phyloP scores from a whole-genome alignment of 257 asterid species.

The Cordia subcordata region DNA sequence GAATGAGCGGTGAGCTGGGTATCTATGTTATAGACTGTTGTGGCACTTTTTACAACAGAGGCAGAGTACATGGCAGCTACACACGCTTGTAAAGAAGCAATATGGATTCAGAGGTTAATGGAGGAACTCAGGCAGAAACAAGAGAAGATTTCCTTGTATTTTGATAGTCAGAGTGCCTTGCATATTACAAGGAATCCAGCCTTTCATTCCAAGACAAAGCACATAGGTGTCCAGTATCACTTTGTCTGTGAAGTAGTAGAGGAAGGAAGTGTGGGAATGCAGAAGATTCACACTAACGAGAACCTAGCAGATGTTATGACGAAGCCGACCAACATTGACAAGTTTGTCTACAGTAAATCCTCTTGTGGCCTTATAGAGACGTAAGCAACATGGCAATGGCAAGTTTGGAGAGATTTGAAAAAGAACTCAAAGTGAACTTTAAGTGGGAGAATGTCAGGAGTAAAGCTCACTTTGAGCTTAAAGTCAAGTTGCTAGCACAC shows the following conservation, averaged over 20 bases:
- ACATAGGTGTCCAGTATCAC: conserved; percentile 11
- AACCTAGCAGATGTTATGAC: conserved; percentile 9
- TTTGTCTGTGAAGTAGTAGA: conserved; percentile 13
- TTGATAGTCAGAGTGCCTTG: conserved; percentile 1
- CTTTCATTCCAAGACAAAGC: conserved; percentile 12
- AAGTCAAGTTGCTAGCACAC: too few relatives aligned
- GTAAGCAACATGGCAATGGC: not conserved
- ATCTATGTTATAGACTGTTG: not conserved
- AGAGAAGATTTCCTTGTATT: conserved; percentile 1
- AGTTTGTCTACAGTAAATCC: conserved; percentile 8
- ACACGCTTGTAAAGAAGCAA: conserved; percentile 4
- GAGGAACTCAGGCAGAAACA: conserved; percentile 4
- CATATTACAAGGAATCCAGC: not conserved
- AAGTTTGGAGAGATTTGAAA: too few relatives aligned
- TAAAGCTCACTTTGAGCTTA: too few relatives aligned
- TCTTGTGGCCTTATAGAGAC: conserved; percentile 1
- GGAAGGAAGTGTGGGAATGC: conserved; percentile 9
- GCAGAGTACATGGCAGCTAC: conserved; percentile 3
- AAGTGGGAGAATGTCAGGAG: too few relatives aligned
- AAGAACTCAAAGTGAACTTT: too few relatives aligned
- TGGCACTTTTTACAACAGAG: not conserved
- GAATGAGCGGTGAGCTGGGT: conserved; percentile 2
- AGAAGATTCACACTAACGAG: conserved; percentile 12
- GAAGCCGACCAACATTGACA: conserved; percentile 1
- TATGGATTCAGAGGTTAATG: not conserved